phyloP scores from a whole-genome alignment of 108 stramenopile genomes.

The Schizochytrium sp. region DNA sequence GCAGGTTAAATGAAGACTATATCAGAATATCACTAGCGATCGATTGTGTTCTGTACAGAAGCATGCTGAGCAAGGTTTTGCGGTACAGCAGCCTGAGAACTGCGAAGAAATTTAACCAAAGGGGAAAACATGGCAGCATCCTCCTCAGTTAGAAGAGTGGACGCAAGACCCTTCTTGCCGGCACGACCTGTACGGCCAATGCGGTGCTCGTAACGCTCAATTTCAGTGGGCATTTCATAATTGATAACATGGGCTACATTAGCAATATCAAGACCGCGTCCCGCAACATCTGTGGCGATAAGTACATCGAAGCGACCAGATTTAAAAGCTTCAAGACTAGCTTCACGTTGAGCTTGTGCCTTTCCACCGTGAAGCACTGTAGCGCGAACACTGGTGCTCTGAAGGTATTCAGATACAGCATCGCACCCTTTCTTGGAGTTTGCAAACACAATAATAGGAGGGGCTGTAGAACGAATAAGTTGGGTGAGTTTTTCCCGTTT shows the following conservation, averaged over 20 bases:
- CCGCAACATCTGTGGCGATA: constrained; percentile 97
- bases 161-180: constrained; percentile 92
- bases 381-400: constrained; percentile 81
- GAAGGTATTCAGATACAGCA: constrained; percentile 81
- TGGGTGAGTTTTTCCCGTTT: constrained; percentile 83
- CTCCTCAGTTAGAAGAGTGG: constrained; percentile 75
- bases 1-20: too few species aligned
- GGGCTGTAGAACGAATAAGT: not conserved
- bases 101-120: constrained; percentile 33
- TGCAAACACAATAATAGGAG: constrained; percentile 94
- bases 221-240: constrained; percentile 91
- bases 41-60: not conserved
- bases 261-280: constrained; percentile 94
- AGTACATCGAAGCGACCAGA: constrained; percentile 82
- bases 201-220: constrained; percentile 95
- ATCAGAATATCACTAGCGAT: not conserved
- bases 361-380: constrained; percentile 96
- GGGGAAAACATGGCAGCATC: constrained; percentile 59
- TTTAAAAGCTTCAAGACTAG: constrained; percentile 86
- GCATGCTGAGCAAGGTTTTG: constrained; percentile 1
- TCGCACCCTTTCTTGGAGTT: constrained; percentile 89
- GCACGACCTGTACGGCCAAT: constrained; percentile 98
- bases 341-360: constrained; percentile 95
- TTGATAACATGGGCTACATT: constrained; percentile 96
- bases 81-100: not conserved